phyloP scores from a whole-genome alignment of 2,329 filamentous ascomycete species.

The Stenocarpella maydis region DNA sequence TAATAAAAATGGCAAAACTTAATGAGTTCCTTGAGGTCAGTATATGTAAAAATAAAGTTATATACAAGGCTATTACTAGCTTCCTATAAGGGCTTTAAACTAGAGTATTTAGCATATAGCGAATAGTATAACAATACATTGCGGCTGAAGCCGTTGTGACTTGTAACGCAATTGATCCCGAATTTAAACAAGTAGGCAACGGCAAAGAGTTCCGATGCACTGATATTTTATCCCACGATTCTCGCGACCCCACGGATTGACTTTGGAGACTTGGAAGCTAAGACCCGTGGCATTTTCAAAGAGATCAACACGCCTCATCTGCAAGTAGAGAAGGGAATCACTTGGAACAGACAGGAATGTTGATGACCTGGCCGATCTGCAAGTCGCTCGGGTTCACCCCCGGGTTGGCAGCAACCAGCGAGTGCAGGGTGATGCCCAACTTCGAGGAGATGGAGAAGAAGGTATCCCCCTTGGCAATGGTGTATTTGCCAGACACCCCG shows the following conservation, averaged over 20 bases:
- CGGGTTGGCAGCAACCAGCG: slow-evolving; percentile 11
- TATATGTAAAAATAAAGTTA: too few species aligned
- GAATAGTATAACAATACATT: too few species aligned
- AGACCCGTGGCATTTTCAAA: too few species aligned
- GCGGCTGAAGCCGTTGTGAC: too few species aligned
- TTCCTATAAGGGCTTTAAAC: too few species aligned
- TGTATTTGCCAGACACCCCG: not conserved
- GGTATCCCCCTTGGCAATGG: slow-evolving; percentile 1
- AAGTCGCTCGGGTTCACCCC: not conserved
- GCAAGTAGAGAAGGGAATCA: too few species aligned
- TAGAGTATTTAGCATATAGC: too few species aligned
- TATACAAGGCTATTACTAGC: too few species aligned
- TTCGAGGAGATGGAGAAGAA: slow-evolving; percentile 18
- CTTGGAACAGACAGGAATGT: not conserved
- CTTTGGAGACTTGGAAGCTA: not conserved
- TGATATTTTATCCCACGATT: not conserved
- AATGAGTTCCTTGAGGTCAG: too few species aligned
- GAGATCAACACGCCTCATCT: too few species aligned
- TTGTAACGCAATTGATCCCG: too few species aligned
- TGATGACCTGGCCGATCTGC: slow-evolving; percentile 20
- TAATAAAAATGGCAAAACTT: too few species aligned
- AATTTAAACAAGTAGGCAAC: not conserved
- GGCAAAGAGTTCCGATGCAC: not conserved
- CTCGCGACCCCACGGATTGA: not conserved
- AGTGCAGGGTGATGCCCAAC: slow-evolving; percentile 19